These are phyloP conservation scores for Periconia digitata DNA, from an alignment of 2,329 filamentous ascomycete genomes.

Conservation along the genomic window DNA sequence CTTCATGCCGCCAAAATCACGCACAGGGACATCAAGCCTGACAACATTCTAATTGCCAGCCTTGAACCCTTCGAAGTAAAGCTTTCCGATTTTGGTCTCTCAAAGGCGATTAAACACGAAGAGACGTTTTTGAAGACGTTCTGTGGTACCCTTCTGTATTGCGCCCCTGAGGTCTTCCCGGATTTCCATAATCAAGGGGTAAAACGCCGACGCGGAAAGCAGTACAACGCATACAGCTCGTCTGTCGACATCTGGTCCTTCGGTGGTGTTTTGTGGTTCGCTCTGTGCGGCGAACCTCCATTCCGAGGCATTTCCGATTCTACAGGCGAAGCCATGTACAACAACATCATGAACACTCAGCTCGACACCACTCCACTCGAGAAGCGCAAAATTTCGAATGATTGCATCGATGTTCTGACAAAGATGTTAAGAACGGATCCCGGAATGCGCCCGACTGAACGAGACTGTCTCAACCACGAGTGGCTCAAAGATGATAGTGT, in stretches of 20 bases:
- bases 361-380: conserved; percentile 68
- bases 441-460: conserved; percentile 71
- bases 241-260: conserved; percentile 97
- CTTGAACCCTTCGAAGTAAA: conserved; percentile 78
- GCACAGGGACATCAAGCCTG: conserved; percentile 97
- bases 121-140: conserved; percentile 95
- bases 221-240: conserved; percentile 73
- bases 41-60: conserved; percentile 87
- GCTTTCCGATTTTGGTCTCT: conserved; percentile 93
- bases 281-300: conserved; percentile 77
- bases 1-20: conserved; percentile 87
- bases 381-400: conserved; percentile 59
- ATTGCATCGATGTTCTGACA: conserved; percentile 72
- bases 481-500: conserved; percentile 65
- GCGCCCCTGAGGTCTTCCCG: conserved; percentile 93
- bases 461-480: conserved; percentile 67
- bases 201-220: conserved; percentile 59
- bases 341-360: conserved; percentile 79
- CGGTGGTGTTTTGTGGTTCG: conserved; percentile 86
- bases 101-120: conserved; percentile 87
- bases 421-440: conserved; percentile 84
- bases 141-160: conserved; percentile 93
- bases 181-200: conserved; percentile 66
- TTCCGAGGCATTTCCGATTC: conserved; percentile 77
- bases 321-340: conserved; percentile 75